Base-by-base conservation (phyloP, 73 alveolate species). In the Paramecium biaurelia region DNA sequence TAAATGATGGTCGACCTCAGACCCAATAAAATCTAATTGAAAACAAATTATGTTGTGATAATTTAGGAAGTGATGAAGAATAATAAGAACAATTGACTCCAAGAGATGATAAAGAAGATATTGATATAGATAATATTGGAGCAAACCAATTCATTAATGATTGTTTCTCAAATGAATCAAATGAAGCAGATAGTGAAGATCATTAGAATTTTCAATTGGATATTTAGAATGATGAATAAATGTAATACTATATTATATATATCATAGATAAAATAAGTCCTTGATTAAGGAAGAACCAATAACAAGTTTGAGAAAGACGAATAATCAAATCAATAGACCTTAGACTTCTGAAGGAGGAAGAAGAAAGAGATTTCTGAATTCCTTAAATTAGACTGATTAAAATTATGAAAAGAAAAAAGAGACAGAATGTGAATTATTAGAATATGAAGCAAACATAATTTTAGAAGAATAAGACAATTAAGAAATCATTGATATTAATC, bases 171-270 rank as follows among this genome's bases (percentile, higher is more conserved):
- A 63, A 63, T 63, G 84, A 63, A 63, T 63, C 84, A 23, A 63
- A 63, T 63, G 84, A 63, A 32, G 84, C 84, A 63, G 84, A 63
- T 63, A 63, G 84, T 63, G 84, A 63, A 32, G 84, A 63, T 30
- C 84, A 63, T 24, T n/a, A 63, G 12, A 63, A 32, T 63, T 63
- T 63, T 4, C 12, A 63, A 63, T 32, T 63, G 41, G 53, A 34
- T 0, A 26, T 32, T 2, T 32, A 63, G 26, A 32, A 63, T 30
- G 45, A 63, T 63, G 49, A 63, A 24, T 26, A 63, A 63, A 63
- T 26, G 45, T 32, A 63, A 26, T 30, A 24, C 4, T 12, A 34
- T 12, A 63, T 18, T 18, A 14, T 53, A 18, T 53, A 7, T 5
- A 11, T n/a, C 7, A 15, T 53, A 53, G 68, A 0, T 30, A 63